These are phyloP conservation scores for Xerocomus minutiporus DNA, from an alignment of 1,284 basidiomycete species.

Conservation along the genomic window DNA sequence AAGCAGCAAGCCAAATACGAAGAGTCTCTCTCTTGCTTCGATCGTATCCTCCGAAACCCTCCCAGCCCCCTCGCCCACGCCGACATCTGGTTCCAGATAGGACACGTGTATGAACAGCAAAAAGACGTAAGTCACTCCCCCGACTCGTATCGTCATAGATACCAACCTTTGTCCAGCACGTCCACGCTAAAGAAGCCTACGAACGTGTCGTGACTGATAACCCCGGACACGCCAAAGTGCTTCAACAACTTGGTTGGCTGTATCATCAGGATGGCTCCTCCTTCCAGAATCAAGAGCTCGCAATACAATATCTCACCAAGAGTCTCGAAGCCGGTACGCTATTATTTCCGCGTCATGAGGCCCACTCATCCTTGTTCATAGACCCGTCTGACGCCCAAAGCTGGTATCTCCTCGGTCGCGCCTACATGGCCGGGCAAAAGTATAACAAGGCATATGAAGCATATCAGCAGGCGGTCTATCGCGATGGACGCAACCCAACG, in stretches of 20 bases:
- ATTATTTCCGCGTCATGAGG: background rate
- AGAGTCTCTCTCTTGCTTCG: constrained; percentile 86
- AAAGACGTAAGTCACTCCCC: constrained; percentile 68
- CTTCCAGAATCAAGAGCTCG: constrained; percentile 94
- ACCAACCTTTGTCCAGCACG: constrained; percentile 53
- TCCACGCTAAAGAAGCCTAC: constrained; percentile 90
- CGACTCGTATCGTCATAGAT: background rate
- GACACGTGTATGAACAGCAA: constrained; percentile 96
- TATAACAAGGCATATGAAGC: constrained; percentile 99
- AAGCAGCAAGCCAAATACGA: constrained; percentile 95
- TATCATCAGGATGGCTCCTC: constrained; percentile 93
- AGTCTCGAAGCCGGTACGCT: constrained; percentile 84
- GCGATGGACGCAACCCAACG: constrained; percentile 96
- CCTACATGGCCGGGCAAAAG: constrained; percentile 98
- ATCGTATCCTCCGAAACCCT: constrained; percentile 92
- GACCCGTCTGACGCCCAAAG: constrained; percentile 96
- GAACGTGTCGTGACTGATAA: constrained; percentile 95
- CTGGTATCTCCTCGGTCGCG: constrained; percentile 97
- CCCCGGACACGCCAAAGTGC: constrained; percentile 92
- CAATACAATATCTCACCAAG: constrained; percentile 92
- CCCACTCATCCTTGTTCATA: constrained; percentile 28
- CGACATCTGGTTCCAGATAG: constrained; percentile 99
- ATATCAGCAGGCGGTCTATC: constrained; percentile 98
- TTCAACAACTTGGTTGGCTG: constrained; percentile 97
- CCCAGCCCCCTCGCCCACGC: constrained; percentile 94